Evolutionary conservation across 805 yeast genomes (phyloP), one percentile per base, ranked within the genome.

Genomic region (Candida krabiensis): DNA sequence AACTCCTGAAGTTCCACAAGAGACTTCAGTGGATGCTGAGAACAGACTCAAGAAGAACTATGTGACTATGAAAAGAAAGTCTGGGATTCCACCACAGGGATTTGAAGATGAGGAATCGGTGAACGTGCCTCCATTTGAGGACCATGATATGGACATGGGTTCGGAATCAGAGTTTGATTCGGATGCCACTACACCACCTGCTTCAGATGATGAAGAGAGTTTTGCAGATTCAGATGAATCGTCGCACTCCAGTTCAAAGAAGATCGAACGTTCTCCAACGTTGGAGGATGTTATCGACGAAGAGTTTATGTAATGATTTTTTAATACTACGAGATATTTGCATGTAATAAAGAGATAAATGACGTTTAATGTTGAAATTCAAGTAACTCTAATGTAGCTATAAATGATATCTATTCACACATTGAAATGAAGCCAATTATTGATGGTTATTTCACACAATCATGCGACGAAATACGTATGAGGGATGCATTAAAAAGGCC

Each of bases 21-120:
- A 38, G 19, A 12, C 16, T 4, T 7, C 7, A 21, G 7, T 8
- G 7, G 24, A 21, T 21, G 9, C 7, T 21, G 24, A 5, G 28
- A 26, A 17, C 23, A 21, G 29, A 19, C 26, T 44, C 7, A 40
- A 56, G 33, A 55, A 49, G 28, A 60, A 60, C 35, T 60, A 60
- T 28, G 46, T 48, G 19, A 60, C 64, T 1, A 33, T 40, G 15
- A 40, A 37, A 6, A 49, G 64, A 30, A 53, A 46, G 32, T 53
- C 63, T 1, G 41, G 37, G 4, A 46, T 56, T 33, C 42, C 50
- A 8, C 60, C 61, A 23, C 25, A 37, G 15, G 35, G 38, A 22
- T 19, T 29, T 13, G 46, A 30, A 11, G 23, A 35, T 9, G 33
- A 30, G 6, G 46, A 38, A 12, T 38, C 33, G 11, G 40, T 25